Conservation (phyloP, 2,329 filamentous ascomycete genomes). For the Ascochyta viciae-villosae region DNA sequence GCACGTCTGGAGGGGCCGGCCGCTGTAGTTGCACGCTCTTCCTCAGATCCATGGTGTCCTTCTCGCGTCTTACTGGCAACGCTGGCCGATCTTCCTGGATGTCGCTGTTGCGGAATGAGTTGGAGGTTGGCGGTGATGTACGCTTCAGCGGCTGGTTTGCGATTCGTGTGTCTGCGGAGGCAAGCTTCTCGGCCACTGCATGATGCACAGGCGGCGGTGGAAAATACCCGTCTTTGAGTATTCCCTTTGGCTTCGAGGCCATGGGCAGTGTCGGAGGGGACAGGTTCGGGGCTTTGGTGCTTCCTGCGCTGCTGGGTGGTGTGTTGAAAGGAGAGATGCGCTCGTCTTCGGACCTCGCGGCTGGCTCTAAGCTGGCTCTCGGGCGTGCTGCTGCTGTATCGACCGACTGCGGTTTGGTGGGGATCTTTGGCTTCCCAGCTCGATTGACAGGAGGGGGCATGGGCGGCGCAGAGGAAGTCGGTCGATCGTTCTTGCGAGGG, state of each 20-base stretch:
- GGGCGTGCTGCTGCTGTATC: slow-evolving; percentile 28
- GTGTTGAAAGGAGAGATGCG: slow-evolving; percentile 83
- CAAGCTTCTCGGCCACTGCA: slow-evolving; percentile 36
- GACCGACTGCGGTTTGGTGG: slow-evolving; percentile 53
- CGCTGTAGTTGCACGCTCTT: slow-evolving; percentile 45
- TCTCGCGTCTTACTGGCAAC: slow-evolving; percentile 54
- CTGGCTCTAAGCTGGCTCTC: slow-evolving; percentile 42
- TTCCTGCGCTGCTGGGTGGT: slow-evolving; percentile 77
- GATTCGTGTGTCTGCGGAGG: slow-evolving; percentile 30
- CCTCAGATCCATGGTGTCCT: slow-evolving; percentile 43
- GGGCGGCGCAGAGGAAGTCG: slow-evolving; percentile 51
- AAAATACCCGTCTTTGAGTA: slow-evolving; percentile 42
- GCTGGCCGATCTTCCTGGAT: slow-evolving; percentile 56
- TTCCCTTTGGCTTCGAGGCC: slow-evolving; percentile 34
- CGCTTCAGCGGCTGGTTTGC: slow-evolving; percentile 29
- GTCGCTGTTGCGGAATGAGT: slow-evolving; percentile 27
- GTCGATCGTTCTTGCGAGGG: slow-evolving; percentile 39
- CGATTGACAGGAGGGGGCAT: slow-evolving; percentile 79
- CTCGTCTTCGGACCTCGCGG: slow-evolving; percentile 54
- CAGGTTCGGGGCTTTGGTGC: slow-evolving; percentile 43
- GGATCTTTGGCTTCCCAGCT: slow-evolving; percentile 76
- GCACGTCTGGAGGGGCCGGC: slow-evolving; percentile 40
- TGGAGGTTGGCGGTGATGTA: slow-evolving; percentile 19
- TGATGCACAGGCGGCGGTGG: slow-evolving; percentile 41
- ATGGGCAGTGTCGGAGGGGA: slow-evolving; percentile 34